These are phyloP conservation scores for Hondaea fermentalgiana DNA, from an alignment of 108 stramenopile genomes.

Conservation along the genomic window DNA sequence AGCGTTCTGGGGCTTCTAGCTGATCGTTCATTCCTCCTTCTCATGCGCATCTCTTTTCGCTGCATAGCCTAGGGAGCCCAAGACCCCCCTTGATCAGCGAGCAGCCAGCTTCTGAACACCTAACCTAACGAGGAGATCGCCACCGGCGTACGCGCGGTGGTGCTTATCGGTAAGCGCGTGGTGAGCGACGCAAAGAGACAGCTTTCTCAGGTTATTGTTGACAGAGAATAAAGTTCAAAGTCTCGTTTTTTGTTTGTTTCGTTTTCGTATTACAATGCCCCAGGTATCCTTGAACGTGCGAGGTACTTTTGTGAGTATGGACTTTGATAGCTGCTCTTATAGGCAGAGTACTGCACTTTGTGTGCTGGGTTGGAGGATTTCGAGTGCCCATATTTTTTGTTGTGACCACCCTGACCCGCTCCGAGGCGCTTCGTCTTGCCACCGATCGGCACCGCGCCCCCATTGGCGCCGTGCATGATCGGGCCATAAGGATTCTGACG, in stretches of 20 bases:
- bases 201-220: neutral
- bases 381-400: neutral
- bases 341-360: neutral
- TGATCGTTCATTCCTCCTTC: too few species aligned
- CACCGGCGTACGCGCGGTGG: too few species aligned
- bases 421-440: neutral
- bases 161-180: too few species aligned
- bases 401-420: neutral
- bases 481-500: neutral
- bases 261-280: neutral
- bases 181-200: neutral
- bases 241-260: neutral
- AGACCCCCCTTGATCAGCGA: too few species aligned
- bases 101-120: too few species aligned
- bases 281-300: neutral
- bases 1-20: neutral
- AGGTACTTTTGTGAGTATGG: conserved; percentile 3
- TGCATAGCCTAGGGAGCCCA: too few species aligned
- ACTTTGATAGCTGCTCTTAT: neutral
- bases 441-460: neutral
- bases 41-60: too few species aligned
- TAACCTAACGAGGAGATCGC: too few species aligned
- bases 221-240: neutral
- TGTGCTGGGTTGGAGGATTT: neutral
- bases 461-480: neutral